These are phyloP conservation scores for Sphaerobolus stellatus DNA, from an alignment of 1,284 basidiomycete genomes.

Conservation along the genomic window DNA sequence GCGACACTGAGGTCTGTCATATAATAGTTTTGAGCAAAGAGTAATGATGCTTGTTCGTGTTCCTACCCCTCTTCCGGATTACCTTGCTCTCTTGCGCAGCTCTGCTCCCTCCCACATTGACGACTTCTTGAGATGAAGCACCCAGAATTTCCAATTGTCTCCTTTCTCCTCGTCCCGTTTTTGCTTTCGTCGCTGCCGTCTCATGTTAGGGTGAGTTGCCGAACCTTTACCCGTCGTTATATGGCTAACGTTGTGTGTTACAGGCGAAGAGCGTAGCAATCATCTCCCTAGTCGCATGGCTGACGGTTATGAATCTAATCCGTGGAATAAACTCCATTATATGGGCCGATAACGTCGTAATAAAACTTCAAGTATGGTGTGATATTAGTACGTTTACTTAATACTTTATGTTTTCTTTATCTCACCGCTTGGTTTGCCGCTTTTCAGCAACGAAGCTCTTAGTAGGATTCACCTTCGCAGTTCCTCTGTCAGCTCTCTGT, in stretches of 20 bases:
- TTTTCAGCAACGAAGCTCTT: conserved; percentile 15
- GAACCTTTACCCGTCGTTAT: neutral
- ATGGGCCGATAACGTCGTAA: conserved; percentile 60
- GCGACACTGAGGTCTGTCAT: too few species aligned
- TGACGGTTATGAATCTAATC: conserved; percentile 50
- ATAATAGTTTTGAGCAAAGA: too few species aligned
- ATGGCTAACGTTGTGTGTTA: neutral
- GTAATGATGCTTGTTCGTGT: too few species aligned
- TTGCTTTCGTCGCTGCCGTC: neutral
- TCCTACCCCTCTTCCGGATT: too few species aligned
- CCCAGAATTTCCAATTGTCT: conserved; percentile 3
- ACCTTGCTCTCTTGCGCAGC: too few species aligned
- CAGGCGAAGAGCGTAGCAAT: conserved; percentile 54
- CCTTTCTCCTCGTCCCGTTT: neutral
- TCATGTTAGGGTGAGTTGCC: neutral
- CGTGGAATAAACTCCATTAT: conserved; percentile 61
- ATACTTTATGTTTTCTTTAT: neutral
- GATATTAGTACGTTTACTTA: conserved; percentile 60
- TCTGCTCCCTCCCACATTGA: neutral
- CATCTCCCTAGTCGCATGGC: conserved; percentile 57
- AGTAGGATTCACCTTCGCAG: conserved; percentile 20
- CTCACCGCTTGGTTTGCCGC: neutral
- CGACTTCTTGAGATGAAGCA: conserved; percentile 1
- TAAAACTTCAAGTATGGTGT: conserved; percentile 62
- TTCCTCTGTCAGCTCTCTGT: conserved; percentile 55